phyloP scores from a whole-genome alignment of 2,329 filamentous ascomycete genomes.

The Hypoxylon sp. region DNA sequence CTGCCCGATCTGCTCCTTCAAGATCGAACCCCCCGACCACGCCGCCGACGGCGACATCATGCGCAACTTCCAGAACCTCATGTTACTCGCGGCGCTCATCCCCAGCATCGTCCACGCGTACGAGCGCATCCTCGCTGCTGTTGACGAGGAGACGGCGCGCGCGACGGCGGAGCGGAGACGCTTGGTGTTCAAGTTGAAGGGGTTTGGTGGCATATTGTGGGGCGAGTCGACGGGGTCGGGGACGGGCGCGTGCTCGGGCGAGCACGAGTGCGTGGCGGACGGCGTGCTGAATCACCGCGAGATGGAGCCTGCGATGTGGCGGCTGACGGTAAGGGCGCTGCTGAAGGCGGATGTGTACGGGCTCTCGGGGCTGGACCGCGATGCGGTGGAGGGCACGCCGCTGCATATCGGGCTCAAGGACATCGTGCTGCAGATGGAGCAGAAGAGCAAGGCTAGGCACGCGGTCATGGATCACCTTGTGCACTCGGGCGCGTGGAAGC shows the following conservation, averaged over 20 bases:
- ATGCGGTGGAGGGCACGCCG: conserved; percentile 42
- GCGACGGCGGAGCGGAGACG: conserved; percentile 61
- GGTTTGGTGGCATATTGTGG: conserved; percentile 64
- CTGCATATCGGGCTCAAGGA: conserved; percentile 68
- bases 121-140: conserved; percentile 66
- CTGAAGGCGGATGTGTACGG: conserved; percentile 73
- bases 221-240: conserved; percentile 53
- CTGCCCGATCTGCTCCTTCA: conserved; percentile 65
- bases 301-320: conserved; percentile 69
- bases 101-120: conserved; percentile 73
- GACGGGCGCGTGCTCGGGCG: no score
- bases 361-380: conserved; percentile 46
- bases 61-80: conserved; percentile 70
- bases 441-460: conserved; percentile 65
- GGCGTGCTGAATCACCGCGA: conserved; percentile 59
- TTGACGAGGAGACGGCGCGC: conserved; percentile 66
- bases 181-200: conserved; percentile 62
- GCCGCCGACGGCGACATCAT: conserved; percentile 58
- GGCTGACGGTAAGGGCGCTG: conserved; percentile 67
- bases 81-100: conserved; percentile 71
- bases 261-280: conserved; percentile 48
- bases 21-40: conserved; percentile 52
- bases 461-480: conserved; percentile 64
- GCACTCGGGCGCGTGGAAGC: conserved; percentile 57
- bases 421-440: conserved; percentile 68